These are phyloP conservation scores for Podospora anserina DNA, from an alignment of 495 filamentous ascomycete species.

Conservation along the genomic window DNA sequence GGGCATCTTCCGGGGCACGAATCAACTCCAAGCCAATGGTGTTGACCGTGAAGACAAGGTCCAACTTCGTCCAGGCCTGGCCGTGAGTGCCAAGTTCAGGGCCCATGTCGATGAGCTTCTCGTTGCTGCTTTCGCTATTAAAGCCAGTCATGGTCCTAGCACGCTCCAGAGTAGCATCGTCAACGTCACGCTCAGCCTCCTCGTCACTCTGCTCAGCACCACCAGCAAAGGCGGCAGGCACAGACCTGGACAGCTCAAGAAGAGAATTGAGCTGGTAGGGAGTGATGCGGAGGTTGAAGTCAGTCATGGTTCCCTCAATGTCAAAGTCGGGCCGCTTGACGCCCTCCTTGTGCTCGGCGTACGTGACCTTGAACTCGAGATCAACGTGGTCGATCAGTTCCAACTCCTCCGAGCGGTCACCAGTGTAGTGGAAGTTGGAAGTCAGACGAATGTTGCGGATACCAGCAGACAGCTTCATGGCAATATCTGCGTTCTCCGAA, in stretches of 20 bases:
- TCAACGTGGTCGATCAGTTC: slow-evolving; percentile 97
- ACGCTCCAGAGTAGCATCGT: slow-evolving; percentile 43
- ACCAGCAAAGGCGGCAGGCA: slow-evolving; percentile 79
- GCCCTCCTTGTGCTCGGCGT: slow-evolving; percentile 76
- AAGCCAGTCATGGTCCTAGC: slow-evolving; percentile 48
- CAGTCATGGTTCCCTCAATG: slow-evolving; percentile 84
- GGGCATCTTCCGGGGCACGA: slow-evolving; percentile 66
- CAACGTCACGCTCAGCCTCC: slow-evolving; percentile 49
- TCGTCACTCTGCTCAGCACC: slow-evolving; percentile 68
- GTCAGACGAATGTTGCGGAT: slow-evolving; percentile 89
- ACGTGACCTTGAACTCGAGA: slow-evolving; percentile 84
- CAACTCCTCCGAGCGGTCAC: slow-evolving; percentile 72
- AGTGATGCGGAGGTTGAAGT: slow-evolving; percentile 84
- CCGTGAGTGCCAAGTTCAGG: slow-evolving; percentile 62
- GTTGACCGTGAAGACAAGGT: slow-evolving; percentile 85
- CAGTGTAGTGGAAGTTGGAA: slow-evolving; percentile 79
- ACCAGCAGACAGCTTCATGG: slow-evolving; percentile 86
- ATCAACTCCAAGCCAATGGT: slow-evolving; percentile 87
- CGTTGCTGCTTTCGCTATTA: slow-evolving; percentile 37
- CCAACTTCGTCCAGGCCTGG: slow-evolving; percentile 86
- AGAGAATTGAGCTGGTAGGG: slow-evolving; percentile 88
- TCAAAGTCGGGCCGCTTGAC: slow-evolving; percentile 85
- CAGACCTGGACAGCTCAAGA: slow-evolving; percentile 75
- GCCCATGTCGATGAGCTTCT: slow-evolving; percentile 53
- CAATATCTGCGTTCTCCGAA: slow-evolving; percentile 62